Base-by-base conservation (phyloP, 441 rosid genomes). In the Biscutella auriculata region DNA sequence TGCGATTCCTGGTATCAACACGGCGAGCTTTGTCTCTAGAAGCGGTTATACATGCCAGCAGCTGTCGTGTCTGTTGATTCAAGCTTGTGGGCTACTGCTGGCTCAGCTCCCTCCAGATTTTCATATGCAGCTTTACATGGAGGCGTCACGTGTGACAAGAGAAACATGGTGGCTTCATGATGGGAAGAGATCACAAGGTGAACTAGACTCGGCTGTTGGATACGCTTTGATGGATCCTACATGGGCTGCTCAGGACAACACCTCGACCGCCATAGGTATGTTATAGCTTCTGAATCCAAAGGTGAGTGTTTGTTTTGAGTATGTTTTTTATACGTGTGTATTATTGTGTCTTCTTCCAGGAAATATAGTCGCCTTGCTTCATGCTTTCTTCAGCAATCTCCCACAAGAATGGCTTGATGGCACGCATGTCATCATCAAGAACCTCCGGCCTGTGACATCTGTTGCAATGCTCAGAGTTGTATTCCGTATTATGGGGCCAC, bases 331-430 rank as follows among this genome's bases (percentile, higher is more conserved):
- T 19, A 19, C 23, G 23, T 19, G 50, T 47, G 53, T 10, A 44
- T 28, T 8, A 4, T 36, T 62, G 59, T 62, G 48, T 44, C 60
- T 23, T 62, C 49, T 66, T 52, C 56, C 94, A 93, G 99, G 99
- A 55, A 93, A 85, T 61, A 71, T 79, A 36, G 85, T 93, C 16
- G 96, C 99, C 4, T 71, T 93, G 71, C 93, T 93, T 45, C 99
- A 87, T 76, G 78, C 96, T 55, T 84, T 93, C 87, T 93, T 87
- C 71, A 76, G 96, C 67, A 87, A 89, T 70, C 96, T 93, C 63
- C 99, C 99, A 23, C 95, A 87, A 60, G 99, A 93, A 79, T 93
- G 97, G 99, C 82, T 93, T 60, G 99, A 93, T 57, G 87, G 95
- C 62, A 81, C 95, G 0, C 95, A 87, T 60, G 72, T 39, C 51